Conservation (phyloP, 2,329 filamentous ascomycete species). For the Botrytis cinerea region DNA sequence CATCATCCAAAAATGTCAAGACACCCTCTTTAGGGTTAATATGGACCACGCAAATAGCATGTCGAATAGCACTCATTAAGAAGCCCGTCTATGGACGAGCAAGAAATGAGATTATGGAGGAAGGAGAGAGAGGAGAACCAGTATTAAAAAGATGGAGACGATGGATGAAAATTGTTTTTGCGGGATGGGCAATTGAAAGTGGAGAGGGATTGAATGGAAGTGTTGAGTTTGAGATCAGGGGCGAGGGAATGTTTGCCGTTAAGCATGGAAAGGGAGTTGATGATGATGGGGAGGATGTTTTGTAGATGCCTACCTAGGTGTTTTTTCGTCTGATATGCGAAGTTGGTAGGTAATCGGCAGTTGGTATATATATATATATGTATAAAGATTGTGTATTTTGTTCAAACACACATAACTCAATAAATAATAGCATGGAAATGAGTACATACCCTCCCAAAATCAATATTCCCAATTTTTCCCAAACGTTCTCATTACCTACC, state of each 20-base stretch:
- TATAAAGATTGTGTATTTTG: neutral
- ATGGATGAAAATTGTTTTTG: conserved; percentile 88
- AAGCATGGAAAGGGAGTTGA: conserved; percentile 22
- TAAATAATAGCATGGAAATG: neutral
- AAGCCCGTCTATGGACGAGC: conserved; percentile 53
- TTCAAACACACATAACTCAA: neutral
- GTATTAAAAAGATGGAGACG: conserved; percentile 65
- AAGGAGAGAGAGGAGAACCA: conserved; percentile 48
- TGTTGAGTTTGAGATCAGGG: conserved; percentile 74
- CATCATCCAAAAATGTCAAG: conserved; percentile 57
- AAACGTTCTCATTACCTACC: too few species aligned
- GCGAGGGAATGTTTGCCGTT: conserved; percentile 57
- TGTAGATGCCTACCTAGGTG: neutral
- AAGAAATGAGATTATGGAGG: conserved; percentile 40
- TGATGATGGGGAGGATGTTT: conserved; percentile 19
- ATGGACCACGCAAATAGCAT: conserved; percentile 87
- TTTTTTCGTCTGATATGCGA: neutral
- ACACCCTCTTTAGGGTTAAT: conserved; percentile 85
- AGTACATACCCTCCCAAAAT: neutral
- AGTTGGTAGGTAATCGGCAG: too few species aligned
- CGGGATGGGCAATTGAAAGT: conserved; percentile 66
- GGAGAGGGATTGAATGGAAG: conserved; percentile 52
- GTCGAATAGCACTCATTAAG: conserved; percentile 79
- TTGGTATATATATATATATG: neutral
- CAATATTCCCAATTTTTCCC: neutral